Evolutionary conservation across 1,284 basidiomycete genomes (phyloP).

Genomic region (Leccinum solheimii): DNA sequence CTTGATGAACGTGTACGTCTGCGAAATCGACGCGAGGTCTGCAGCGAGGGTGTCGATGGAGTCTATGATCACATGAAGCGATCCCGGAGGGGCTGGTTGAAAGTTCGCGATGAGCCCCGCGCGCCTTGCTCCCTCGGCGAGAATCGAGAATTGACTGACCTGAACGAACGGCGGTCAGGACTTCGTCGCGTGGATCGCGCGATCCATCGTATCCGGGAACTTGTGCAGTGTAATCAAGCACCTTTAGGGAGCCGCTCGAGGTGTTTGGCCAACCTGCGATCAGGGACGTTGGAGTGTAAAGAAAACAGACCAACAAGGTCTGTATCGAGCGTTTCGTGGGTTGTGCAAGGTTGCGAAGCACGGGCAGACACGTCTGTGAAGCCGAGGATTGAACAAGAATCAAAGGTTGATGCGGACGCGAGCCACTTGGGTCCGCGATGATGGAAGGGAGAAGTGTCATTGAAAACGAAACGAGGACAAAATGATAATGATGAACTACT

Average conservation of each 20-base stretch:
- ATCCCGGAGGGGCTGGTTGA: slow-evolving; percentile 44
- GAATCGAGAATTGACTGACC: slow-evolving; percentile 36
- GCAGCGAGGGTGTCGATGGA: slow-evolving; percentile 62
- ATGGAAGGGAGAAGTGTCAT: slow-evolving; percentile 42
- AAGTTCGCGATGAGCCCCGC: slow-evolving; percentile 12
- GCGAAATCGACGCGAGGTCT: slow-evolving; percentile 56
- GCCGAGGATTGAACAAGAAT: slow-evolving; percentile 65
- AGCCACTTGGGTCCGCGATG: slow-evolving; percentile 29
- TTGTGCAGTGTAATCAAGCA: slow-evolving; percentile 53
- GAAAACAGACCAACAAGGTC: slow-evolving; percentile 57
- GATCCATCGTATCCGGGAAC: slow-evolving; percentile 56
- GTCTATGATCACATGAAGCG: slow-evolving; percentile 62
- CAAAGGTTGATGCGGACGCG: slow-evolving; percentile 45
- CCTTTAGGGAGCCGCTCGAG: slow-evolving; percentile 34
- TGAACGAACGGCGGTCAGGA: slow-evolving; percentile 47
- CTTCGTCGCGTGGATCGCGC: slow-evolving; percentile 36
- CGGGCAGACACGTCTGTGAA: slow-evolving; percentile 60
- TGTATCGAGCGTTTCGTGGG: slow-evolving; percentile 30
- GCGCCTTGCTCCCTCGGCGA: not conserved
- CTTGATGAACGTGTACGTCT: slow-evolving; percentile 52
- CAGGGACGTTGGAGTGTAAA: slow-evolving; percentile 54
- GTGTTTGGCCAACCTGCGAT: slow-evolving; percentile 24
- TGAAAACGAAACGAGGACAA: not conserved
- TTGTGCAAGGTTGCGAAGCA: slow-evolving; percentile 48
- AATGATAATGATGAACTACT: not conserved